These are phyloP conservation scores for Botrytis fragariae DNA, from an alignment of 2,329 filamentous ascomycete genomes.

Conservation along the genomic window DNA sequence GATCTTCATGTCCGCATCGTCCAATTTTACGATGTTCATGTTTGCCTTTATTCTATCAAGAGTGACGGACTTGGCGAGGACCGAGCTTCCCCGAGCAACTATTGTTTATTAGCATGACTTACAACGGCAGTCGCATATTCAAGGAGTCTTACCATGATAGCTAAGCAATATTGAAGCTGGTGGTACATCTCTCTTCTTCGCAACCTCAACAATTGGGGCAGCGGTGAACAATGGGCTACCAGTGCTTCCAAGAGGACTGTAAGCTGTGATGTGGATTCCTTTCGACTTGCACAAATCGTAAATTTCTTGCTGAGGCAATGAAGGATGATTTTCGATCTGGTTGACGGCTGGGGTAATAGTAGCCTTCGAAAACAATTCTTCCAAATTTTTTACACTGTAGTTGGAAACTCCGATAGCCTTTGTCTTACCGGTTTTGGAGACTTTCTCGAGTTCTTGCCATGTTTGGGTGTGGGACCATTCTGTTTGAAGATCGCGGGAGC, in stretches of 20 bases:
- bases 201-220: conserved; percentile 59
- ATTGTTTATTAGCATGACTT: not conserved
- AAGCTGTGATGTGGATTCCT: conserved; percentile 53
- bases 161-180: conserved; percentile 66
- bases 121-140: conserved; percentile 4
- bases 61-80: conserved; percentile 71
- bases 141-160: conserved; percentile 60
- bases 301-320: conserved; percentile 53
- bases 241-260: conserved; percentile 44
- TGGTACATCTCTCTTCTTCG: conserved; percentile 60
- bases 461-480: conserved; percentile 70
- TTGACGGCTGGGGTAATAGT: conserved; percentile 53
- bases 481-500: conserved; percentile 68
- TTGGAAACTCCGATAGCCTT: conserved; percentile 47
- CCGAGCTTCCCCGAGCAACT: conserved; percentile 68
- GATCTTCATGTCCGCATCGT: conserved; percentile 58
- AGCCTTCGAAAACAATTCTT: conserved; percentile 42
- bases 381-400: conserved; percentile 39
- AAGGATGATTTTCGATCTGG: conserved; percentile 61
- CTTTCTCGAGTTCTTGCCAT: conserved; percentile 73
- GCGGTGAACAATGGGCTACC: conserved; percentile 52
- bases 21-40: conserved; percentile 62
- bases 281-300: conserved; percentile 49
- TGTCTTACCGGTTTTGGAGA: conserved; percentile 58
- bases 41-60: conserved; percentile 68